These are phyloP conservation scores for Pichia sp. DNA, from an alignment of 1,139 yeast genomes.

Conservation along the genomic window DNA sequence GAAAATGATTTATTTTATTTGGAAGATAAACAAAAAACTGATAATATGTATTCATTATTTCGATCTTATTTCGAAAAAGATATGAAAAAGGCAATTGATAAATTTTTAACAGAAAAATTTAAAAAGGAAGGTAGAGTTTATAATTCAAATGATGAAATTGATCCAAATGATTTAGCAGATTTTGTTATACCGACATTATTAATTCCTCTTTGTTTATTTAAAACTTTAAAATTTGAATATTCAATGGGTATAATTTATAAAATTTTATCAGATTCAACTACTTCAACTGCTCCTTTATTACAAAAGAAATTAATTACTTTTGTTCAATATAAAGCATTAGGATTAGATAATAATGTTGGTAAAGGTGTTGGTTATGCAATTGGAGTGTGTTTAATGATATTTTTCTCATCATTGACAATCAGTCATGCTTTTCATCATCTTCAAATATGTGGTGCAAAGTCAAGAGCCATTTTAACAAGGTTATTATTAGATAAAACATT, in stretches of 20 bases:
- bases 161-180: constrained; percentile 12
- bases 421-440: constrained; percentile 59
- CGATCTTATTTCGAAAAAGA: constrained; percentile 24
- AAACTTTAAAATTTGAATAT: constrained; percentile 34
- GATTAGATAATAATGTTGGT: constrained; percentile 31
- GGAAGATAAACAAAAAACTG: constrained; percentile 36
- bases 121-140: constrained; percentile 11
- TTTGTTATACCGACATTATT: constrained; percentile 13
- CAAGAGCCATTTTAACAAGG: constrained; percentile 57
- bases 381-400: constrained; percentile 43
- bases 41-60: constrained; percentile 34
- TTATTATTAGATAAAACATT: constrained; percentile 61
- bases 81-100: constrained; percentile 6
- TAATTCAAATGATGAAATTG: constrained; percentile 4
- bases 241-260: constrained; percentile 24
- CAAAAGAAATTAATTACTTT: constrained; percentile 46
- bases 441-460: constrained; percentile 61
- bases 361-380: constrained; percentile 57
- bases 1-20: constrained; percentile 41
- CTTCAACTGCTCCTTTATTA: constrained; percentile 38
- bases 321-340: constrained; percentile 33
- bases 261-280: constrained; percentile 32
- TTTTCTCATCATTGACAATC: constrained; percentile 44
- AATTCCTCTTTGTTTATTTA: constrained; percentile 26
- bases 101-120: constrained; percentile 7